Evolutionary conservation across 495 filamentous ascomycete genomes (phyloP), one percentile per base, ranked within the genome.

Genomic region (Penicillium paxilli): DNA sequence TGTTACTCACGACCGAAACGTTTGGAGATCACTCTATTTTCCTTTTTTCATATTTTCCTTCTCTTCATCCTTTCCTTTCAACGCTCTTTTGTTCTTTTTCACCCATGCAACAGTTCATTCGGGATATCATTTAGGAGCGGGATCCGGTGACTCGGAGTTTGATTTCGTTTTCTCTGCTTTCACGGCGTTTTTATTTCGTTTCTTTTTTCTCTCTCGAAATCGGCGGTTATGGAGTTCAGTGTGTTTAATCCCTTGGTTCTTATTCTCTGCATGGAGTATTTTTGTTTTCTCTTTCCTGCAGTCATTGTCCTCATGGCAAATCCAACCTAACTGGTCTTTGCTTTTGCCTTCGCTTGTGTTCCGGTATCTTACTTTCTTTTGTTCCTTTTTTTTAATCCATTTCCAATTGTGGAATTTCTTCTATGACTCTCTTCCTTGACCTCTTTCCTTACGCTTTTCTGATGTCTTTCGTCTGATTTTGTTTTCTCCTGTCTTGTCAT

Each of bases 91-190:
- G 44, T 54, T 30, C 11, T 51, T 50, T 51, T 52, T n/a, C 22
- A 45, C 55, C 54, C 37, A 47, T 50, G 17, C 52, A 56, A 52
- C 41, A 26, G 37, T 59, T 60, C 44, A 49, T 42, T 42, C 9
- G 10, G 40, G 54, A 49, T 60, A 57, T 55, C 60, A 54, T 54
- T 56, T 50, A 45, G 49, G 52, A 55, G 47, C 32, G 48, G 42
- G 57, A 38, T 37, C 23, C 30, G 54, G 58, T 46, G 35, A 51
- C 52, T 51, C 51, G 55, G 61, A 51, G 57, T 60, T 60, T 48
- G 45, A n/a, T n/a, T n/a, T n/a, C n/a, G n/a, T n/a, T n/a, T n/a
- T n/a, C n/a, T n/a, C n/a, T n/a, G n/a, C n/a, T n/a, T n/a, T n/a
- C n/a, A n/a, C n/a, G n/a, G n/a, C n/a, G n/a, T n/a, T 49, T 52